Evolutionary conservation across 331 rosid species (phyloP).

Genomic region (Rhamnella rubrinervis): DNA sequence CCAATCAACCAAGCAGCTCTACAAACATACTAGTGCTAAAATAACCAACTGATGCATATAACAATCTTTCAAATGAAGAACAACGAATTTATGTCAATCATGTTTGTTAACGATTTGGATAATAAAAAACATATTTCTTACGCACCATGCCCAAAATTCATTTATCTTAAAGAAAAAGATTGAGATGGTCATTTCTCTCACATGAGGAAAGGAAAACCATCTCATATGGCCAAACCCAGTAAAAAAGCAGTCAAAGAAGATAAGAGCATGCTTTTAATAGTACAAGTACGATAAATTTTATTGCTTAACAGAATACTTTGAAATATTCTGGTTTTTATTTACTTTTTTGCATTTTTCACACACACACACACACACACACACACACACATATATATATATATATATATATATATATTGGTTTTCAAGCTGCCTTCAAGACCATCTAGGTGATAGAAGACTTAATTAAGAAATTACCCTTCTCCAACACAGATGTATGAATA

Average conservation of each 20-base stretch:
- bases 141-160: background rate
- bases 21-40: conserved; percentile 25
- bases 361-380: too few relatives aligned
- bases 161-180: background rate
- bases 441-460: background rate
- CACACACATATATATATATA: too few relatives aligned
- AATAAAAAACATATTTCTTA: background rate
- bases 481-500: conserved; percentile 84
- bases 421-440: background rate
- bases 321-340: too few relatives aligned
- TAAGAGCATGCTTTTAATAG: background rate
- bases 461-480: conserved; percentile 61
- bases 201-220: background rate
- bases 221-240: background rate
- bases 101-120: background rate
- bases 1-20: conserved; percentile 93
- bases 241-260: background rate
- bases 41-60: conserved; percentile 17
- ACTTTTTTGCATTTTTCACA: too few relatives aligned
- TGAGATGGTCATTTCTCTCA: background rate
- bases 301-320: background rate
- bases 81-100: conserved; percentile 2
- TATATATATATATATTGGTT: too few relatives aligned
- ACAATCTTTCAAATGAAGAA: background rate
- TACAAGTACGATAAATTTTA: background rate